phyloP scores from a whole-genome alignment of 2,329 filamentous ascomycete species.

The Botrytis porri region DNA sequence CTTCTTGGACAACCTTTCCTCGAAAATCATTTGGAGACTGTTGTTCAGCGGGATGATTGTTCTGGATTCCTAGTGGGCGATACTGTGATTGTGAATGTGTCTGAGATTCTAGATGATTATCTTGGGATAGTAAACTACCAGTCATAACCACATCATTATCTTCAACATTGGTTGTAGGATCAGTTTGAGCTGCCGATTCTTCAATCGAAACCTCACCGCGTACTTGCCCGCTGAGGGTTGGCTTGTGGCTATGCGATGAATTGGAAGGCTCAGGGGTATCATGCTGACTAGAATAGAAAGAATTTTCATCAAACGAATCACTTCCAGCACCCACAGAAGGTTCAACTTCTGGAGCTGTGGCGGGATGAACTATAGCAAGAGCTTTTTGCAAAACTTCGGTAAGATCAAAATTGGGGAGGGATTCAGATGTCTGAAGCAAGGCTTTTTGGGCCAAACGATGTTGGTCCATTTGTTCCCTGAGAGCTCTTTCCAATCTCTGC shows the following conservation, averaged over 20 bases:
- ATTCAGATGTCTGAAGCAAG: constrained; percentile 46
- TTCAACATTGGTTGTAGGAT: constrained; percentile 28
- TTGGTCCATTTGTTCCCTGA: constrained; percentile 76
- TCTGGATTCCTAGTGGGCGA: constrained; percentile 7
- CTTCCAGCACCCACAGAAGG: constrained; percentile 57
- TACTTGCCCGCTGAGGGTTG: constrained; percentile 28
- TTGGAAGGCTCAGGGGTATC: constrained; percentile 64
- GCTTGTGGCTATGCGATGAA: constrained; percentile 37
- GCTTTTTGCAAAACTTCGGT: constrained; percentile 71
- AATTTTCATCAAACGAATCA: constrained; percentile 89
- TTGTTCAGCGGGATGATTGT: constrained; percentile 7
- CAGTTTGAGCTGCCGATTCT: constrained; percentile 25
- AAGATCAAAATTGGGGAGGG: constrained; percentile 64
- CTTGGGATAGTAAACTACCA: constrained; percentile 34
- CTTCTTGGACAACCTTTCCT: constrained; percentile 5
- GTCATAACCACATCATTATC: constrained; percentile 31
- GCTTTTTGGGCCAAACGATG: constrained; percentile 46
- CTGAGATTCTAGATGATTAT: constrained; percentile 33
- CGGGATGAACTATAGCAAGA: constrained; percentile 65
- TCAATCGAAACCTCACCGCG: constrained; percentile 29
- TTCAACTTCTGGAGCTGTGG: constrained; percentile 56
- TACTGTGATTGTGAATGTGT: constrained; percentile 26
- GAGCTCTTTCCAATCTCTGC: constrained; percentile 71
- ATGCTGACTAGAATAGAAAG: constrained; percentile 93
- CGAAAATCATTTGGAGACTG: constrained; percentile 12